Evolutionary conservation across 257 asterid species (phyloP), one percentile per base, ranked within the genome.

Genomic region (Echium plantagineum): DNA sequence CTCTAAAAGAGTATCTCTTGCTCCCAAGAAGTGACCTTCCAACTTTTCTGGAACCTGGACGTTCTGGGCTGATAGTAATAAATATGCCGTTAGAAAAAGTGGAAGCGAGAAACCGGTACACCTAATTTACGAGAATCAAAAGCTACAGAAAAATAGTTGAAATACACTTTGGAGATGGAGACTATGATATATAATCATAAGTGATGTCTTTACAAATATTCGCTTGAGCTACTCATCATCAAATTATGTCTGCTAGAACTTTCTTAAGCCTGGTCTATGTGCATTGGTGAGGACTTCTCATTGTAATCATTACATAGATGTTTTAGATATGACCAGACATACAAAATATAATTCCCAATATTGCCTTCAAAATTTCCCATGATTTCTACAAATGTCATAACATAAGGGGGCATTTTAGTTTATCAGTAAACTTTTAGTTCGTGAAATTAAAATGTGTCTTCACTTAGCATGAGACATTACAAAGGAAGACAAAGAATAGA

Each of bases 21-120:
- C 76, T 88, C 66, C 97, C 91, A 78, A 86, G 97, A 87, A 89
- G 73, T 60, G 97, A 89, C 73, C 94, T 77, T 57, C 95, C 91
- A 61, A 75, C 93, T 59, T 90, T 95, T 64, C 79, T 91, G 62
- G 80, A 82, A 67, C 75, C 56, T 64, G 90, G 89, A 71, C 76
- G 90, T 76, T 87, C 96, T 9, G 96, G 97, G 77, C 96, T 90
- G 76, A 21, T 76, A 66, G 60, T 2, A 70, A 26, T 31, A 54
- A 59, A 52, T 59, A 26, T 58, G 49, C 17, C 49, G 13, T 42
- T 2, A 42, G 15, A 49, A n/a, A n/a, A n/a, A 32, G 32, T 35
- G 30, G 59, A 54, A 22, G 57, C 26, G 53, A 64, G 53, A 38
- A 26, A 18, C 16, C 9, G 46, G 55, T 28, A 46, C 26, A 46